phyloP scores from a whole-genome alignment of 129 eudicot genomes.

The Saussurea involucrata region DNA sequence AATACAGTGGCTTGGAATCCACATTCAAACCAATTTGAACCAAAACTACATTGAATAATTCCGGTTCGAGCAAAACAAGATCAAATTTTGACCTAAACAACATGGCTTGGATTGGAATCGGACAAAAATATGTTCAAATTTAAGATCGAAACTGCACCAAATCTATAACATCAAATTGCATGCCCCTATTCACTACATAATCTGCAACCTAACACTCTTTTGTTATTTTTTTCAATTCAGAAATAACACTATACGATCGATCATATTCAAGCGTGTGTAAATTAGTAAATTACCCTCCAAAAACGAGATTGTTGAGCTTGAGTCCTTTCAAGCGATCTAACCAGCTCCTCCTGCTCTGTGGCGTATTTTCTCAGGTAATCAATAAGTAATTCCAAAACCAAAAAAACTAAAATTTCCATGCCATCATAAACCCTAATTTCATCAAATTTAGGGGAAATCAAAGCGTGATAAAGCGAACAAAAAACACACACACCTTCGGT shows the following conservation, averaged over 20 bases:
- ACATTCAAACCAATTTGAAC: not conserved
- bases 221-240: not conserved
- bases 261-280: not conserved
- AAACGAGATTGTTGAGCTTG: conserved; percentile 69
- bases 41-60: not conserved
- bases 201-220: not conserved
- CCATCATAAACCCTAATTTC: conserved; percentile 14
- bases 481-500: conserved; percentile 40
- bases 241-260: not conserved
- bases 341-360: conserved; percentile 89
- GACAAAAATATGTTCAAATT: not conserved
- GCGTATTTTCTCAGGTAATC: not conserved
- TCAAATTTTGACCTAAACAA: not conserved
- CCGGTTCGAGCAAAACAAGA: not conserved
- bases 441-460: not conserved
- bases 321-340: conserved; percentile 64
- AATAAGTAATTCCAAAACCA: not conserved
- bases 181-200: not conserved
- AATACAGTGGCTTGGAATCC: not conserved
- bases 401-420: not conserved
- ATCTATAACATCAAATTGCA: not conserved
- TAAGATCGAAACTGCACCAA: not conserved
- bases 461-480: not conserved
- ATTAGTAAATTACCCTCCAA: conserved; percentile 67
- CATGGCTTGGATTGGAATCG: not conserved